Evolutionary conservation across 805 yeast genomes (phyloP), one percentile per base, ranked within the genome.

Genomic region (Maudiozyma pseudohumilis): DNA sequence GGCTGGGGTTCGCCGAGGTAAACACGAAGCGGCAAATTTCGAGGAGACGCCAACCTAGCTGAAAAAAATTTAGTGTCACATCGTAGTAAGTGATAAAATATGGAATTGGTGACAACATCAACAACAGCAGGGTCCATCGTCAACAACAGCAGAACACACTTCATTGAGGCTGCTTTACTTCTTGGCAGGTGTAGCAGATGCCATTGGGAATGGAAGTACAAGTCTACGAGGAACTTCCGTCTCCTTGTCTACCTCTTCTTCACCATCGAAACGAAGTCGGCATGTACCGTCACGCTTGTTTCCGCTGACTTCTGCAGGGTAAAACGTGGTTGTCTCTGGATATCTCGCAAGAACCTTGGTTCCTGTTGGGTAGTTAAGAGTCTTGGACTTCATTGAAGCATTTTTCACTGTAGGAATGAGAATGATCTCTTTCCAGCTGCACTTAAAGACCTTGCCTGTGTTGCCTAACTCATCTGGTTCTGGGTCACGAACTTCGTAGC

Each of bases 241-340:
- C 55, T 89, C 96, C 56, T 89, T 92, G 32, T 84, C 88, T 0
- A 77, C 94, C 51, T 92, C 98, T 55, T 92, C 98, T 56, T 92
- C 99, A 8, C 97, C 98, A 47, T 89, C 97, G 52, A 92, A 92
- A 51, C 75, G 74, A 39, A 92, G 66, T 45, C 86, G 64, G 45
- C 94, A 89, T 10, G 70, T 72, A 0, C 88, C 87, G 45, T 80
- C 88, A 46, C 83, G 55, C 43, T 75, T 77, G 33, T 74, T 69
- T 0, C 94, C 88, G 18, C 78, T 77, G 2, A 92, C 96, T 35
- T 83, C 84, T 0, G 98, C 99, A 3, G 94, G 85, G 52, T 92
- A 92, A 51, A 92, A 92, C 0, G 97, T 88, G 0, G 98, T 92
- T 0, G 98, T 92, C 49, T 92, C 98, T 1, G 98, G 98, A 52